Evolutionary conservation across 495 filamentous ascomycete species (phyloP).

Genomic region (Astrothelium subdiscretum): DNA sequence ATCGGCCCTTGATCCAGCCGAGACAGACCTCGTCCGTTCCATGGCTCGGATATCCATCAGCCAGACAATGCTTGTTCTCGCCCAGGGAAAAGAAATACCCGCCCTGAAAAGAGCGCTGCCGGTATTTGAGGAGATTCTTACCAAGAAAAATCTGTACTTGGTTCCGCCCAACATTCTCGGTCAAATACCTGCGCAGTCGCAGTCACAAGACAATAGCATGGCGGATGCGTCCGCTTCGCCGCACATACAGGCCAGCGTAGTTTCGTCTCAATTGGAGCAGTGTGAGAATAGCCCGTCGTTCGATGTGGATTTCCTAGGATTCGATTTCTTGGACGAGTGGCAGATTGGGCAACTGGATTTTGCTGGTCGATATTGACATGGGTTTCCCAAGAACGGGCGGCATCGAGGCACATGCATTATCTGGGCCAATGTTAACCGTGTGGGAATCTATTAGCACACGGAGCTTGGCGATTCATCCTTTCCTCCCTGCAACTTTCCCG

Average conservation of each 20-base stretch:
- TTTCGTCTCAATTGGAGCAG: constrained; percentile 2
- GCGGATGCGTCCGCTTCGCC: constrained; percentile 1
- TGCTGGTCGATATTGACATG: constrained; percentile 2
- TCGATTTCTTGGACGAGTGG: constrained; percentile 1
- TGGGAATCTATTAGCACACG: constrained; percentile 1
- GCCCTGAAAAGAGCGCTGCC: constrained; percentile 8
- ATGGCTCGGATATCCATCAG: constrained; percentile 13
- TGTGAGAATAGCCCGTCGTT: constrained; percentile 1
- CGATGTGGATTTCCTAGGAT: constrained; percentile 1
- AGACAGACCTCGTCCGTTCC: constrained; percentile 15
- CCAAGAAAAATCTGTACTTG: constrained; percentile 7
- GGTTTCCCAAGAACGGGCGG: constrained; percentile 1
- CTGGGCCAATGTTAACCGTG: not conserved
- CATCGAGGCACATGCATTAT: constrained; percentile 1
- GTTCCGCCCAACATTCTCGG: constrained; percentile 1
- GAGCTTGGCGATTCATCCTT: not conserved
- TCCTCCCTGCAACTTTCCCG: constrained; percentile 2
- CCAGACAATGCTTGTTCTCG: constrained; percentile 1
- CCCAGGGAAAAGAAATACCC: constrained; percentile 19
- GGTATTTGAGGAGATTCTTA: constrained; percentile 6
- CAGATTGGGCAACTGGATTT: constrained; percentile 3
- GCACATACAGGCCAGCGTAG: not conserved
- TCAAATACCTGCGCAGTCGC: constrained; percentile 1
- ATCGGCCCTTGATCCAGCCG: constrained; percentile 15
- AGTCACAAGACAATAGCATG: constrained; percentile 2